Evolutionary conservation across 371 early-diverging fungal genomes (phyloP).

Genomic region (Choanephora cucurbitarum): DNA sequence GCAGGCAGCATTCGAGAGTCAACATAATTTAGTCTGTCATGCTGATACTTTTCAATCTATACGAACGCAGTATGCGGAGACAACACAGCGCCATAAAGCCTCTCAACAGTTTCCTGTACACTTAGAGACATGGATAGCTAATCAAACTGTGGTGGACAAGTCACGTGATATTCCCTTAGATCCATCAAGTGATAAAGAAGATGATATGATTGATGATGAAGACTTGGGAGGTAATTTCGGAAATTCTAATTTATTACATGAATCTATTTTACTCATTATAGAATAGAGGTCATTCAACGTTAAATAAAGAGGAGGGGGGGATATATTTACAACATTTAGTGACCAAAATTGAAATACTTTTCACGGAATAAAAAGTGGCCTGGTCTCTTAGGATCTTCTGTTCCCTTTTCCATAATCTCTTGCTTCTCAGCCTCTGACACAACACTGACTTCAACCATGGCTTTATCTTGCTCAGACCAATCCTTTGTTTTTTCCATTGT

Average conservation of each 20-base stretch:
- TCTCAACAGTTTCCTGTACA: constrained; percentile 19
- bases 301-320: neutral
- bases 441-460: constrained; percentile 13
- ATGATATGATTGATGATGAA: constrained; percentile 15
- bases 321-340: constrained; percentile 4
- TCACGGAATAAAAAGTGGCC: constrained; percentile 54
- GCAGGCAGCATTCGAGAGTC: neutral
- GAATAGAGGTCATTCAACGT: constrained; percentile 15
- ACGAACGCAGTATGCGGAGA: constrained; percentile 11
- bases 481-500: constrained; percentile 86
- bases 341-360: constrained; percentile 34
- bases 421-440: constrained; percentile 17
- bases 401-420: constrained; percentile 24
- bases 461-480: constrained; percentile 21
- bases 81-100: constrained; percentile 8
- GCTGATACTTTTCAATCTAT: constrained; percentile 13
- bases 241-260: neutral
- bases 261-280: neutral
- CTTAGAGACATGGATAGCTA: constrained; percentile 21
- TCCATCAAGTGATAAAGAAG: constrained; percentile 8
- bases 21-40: constrained; percentile 14
- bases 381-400: constrained; percentile 40
- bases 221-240: constrained; percentile 28
- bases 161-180: too few relatives aligned
- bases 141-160: constrained; percentile 17